These are phyloP conservation scores for Venturia effusa DNA, from an alignment of 2,329 filamentous ascomycete genomes.

Conservation along the genomic window DNA sequence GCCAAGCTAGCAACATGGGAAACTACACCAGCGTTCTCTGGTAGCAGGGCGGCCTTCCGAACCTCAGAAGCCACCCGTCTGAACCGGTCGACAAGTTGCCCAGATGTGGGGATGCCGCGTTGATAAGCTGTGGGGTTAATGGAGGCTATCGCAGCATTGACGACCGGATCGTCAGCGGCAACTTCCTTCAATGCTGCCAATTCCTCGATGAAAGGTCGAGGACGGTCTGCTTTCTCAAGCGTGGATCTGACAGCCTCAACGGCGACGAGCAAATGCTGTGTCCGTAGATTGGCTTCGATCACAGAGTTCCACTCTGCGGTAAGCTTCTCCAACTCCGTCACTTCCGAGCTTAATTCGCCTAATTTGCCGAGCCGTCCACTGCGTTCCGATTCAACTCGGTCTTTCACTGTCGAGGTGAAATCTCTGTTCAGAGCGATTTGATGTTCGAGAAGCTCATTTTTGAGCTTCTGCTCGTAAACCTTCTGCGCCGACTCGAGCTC, in stretches of 20 bases:
- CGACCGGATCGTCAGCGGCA: conserved; percentile 69
- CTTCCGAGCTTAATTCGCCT: conserved; percentile 63
- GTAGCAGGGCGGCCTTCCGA: conserved; percentile 83
- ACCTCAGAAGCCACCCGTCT: conserved; percentile 85
- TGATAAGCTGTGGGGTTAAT: conserved; percentile 94
- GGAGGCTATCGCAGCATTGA: conserved; percentile 88
- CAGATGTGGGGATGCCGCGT: conserved; percentile 70
- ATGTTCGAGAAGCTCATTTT: conserved; percentile 83
- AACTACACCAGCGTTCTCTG: conserved; percentile 87
- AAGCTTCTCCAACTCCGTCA: conserved; percentile 70
- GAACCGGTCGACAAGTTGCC: conserved; percentile 91
- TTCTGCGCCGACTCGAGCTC: conserved; percentile 71
- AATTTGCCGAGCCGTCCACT: conserved; percentile 79
- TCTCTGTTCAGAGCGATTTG: conserved; percentile 78
- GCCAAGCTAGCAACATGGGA: conserved; percentile 85
- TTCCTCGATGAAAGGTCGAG: conserved; percentile 81
- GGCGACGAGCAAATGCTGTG: conserved; percentile 91
- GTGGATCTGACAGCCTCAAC: conserved; percentile 85
- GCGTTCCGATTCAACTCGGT: conserved; percentile 80
- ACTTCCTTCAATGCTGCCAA: conserved; percentile 92
- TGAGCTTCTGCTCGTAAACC: conserved; percentile 69
- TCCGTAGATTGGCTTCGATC: conserved; percentile 80
- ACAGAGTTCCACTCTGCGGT: conserved; percentile 85
- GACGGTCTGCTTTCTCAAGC: conserved; percentile 61
- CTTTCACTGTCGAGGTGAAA: conserved; percentile 67